Evolutionary conservation across 2,329 filamentous ascomycete genomes (phyloP), one percentile per base, ranked within the genome.

Genomic region (Fusarium metavorans): DNA sequence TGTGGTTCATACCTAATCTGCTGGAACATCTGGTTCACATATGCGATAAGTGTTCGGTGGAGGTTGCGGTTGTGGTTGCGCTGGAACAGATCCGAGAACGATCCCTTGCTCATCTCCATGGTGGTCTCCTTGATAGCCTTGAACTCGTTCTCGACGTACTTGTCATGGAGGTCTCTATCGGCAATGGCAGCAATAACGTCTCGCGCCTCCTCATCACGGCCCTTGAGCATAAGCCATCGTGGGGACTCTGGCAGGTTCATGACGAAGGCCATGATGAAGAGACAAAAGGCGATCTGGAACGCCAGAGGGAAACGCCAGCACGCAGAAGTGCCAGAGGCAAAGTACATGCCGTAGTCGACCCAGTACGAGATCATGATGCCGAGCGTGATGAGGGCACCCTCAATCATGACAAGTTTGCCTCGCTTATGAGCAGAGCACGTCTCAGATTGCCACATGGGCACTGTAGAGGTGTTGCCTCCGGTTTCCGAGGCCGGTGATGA

Each of bases 81-180:
- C 14, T 84, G 87, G 77, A 92, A 91, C 81, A 92, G 87, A 63
- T 91, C 85, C 2, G 78, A 79, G 85, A 88, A 92, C 3, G 86
- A 88, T 5, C 89, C 86, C 63, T 92, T 91, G 34, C 90, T 91
- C 62, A 87, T 84, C 79, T 95, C 92, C n/a, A 90, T 83, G n/a
- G 93, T 91, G 1, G 93, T 90, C 63, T 92, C 88, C 73, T 88
- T 88, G 78, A 92, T 92, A 69, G 91, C 88, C 52, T 85, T 83
- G 79, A 88, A 90, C 77, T 92, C 90, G 16, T 84, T 82, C 18
- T 89, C 81, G 52, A 93, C 88, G 79, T 86, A 90, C 2, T 88
- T 88, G n/a, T 89, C 87, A 59, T 89, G 87, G 4, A 79, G 77
- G 8, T 88, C 88, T 57, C 89, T 82, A 72, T 85, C 87, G 60